Conservation (phyloP, 2,329 filamentous ascomycete species). For the Chaetoscypha palmicola region DNA sequence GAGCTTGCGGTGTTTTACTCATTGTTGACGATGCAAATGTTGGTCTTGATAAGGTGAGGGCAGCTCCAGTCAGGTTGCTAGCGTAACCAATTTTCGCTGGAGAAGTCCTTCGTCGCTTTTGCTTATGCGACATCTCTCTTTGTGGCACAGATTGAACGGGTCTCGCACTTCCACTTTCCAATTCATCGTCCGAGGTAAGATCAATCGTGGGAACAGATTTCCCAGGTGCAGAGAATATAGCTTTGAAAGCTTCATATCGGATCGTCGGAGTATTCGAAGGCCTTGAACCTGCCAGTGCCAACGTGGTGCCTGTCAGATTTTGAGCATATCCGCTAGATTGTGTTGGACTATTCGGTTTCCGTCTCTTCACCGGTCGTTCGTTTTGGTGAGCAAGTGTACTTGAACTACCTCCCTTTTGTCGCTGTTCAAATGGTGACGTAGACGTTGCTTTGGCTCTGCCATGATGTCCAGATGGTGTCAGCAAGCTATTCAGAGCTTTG, state of each 20-base stretch:
- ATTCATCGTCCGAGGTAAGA: conserved; percentile 23
- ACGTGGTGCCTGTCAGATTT: conserved; percentile 42
- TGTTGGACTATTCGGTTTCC: conserved; percentile 33
- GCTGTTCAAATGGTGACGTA: conserved; percentile 60
- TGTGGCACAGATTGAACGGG: too few relatives aligned
- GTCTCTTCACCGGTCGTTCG: conserved; percentile 36
- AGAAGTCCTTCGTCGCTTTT: too few relatives aligned
- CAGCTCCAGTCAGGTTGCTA: conserved; percentile 25
- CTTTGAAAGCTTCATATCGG: conserved; percentile 21
- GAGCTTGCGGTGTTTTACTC: background rate
- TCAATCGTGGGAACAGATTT: conserved; percentile 18
- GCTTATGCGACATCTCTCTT: too few relatives aligned
- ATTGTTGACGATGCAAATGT: background rate
- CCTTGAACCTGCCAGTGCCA: conserved; percentile 36
- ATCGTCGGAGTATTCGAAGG: conserved; percentile 22
- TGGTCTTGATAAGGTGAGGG: conserved; percentile 18
- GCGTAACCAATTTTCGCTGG: conserved; percentile 23
- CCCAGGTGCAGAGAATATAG: conserved; percentile 5
- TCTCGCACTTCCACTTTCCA: too few relatives aligned
- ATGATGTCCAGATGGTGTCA: conserved; percentile 56
- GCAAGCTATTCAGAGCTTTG: conserved; percentile 54
- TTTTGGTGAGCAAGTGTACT: conserved; percentile 13
- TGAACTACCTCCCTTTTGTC: conserved; percentile 31
- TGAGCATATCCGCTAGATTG: conserved; percentile 43
- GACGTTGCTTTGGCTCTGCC: conserved; percentile 51